These are phyloP conservation scores for Calonectria leucothoes DNA, from an alignment of 2,329 filamentous ascomycete genomes.

Conservation along the genomic window DNA sequence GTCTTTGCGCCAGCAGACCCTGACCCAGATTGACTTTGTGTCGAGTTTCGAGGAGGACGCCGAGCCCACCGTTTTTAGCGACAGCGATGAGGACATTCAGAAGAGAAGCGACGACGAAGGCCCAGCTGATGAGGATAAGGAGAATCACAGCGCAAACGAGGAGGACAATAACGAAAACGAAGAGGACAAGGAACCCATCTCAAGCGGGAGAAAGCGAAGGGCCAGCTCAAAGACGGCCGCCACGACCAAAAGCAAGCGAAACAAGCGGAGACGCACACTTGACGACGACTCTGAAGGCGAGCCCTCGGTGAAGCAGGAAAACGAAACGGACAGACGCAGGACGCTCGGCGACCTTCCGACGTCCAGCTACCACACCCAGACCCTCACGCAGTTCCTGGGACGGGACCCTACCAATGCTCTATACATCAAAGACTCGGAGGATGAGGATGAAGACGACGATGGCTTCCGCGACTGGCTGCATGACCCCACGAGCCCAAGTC, in stretches of 20 bases:
- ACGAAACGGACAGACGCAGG: constrained; percentile 39
- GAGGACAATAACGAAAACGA: constrained; percentile 28
- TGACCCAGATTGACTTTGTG: constrained; percentile 56
- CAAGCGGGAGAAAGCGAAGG: constrained; percentile 40
- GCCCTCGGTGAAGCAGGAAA: constrained; percentile 29
- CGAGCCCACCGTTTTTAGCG: constrained; percentile 40
- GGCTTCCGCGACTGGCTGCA: constrained; percentile 50
- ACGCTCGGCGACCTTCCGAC: constrained; percentile 47
- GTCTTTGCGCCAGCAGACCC: constrained; percentile 52
- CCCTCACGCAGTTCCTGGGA: constrained; percentile 53
- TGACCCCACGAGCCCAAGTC: constrained; percentile 43
- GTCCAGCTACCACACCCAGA: constrained; percentile 54
- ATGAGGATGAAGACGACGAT: constrained; percentile 44
- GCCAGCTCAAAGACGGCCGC: constrained; percentile 22
- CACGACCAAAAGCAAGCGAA: constrained; percentile 22
- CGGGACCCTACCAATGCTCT: constrained; percentile 29
- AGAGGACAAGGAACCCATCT: constrained; percentile 37
- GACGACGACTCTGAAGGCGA: constrained; percentile 37
- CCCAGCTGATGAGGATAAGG: constrained; percentile 28
- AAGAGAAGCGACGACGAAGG: constrained; percentile 8
- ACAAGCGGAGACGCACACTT: constrained; percentile 44
- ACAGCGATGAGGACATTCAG: constrained; percentile 42
- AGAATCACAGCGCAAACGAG: constrained; percentile 28
- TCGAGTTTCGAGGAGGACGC: constrained; percentile 48
- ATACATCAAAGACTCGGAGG: constrained; percentile 53